Evolutionary conservation across 2,329 filamentous ascomycete genomes (phyloP).

Genomic region (Alternaria ethzedia): DNA sequence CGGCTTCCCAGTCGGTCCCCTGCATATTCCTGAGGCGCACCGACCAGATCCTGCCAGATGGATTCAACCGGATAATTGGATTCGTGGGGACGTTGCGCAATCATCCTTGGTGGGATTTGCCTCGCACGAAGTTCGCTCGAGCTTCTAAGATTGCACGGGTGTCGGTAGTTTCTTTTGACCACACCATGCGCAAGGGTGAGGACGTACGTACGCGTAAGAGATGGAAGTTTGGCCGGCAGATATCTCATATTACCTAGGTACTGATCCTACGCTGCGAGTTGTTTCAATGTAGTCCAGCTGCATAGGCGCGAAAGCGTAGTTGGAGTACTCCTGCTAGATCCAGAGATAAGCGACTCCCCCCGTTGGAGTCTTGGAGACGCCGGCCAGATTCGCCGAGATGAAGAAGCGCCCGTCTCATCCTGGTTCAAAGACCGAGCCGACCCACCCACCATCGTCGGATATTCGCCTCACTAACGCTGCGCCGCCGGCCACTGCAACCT

Average conservation of each 20-base stretch:
- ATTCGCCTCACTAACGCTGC: constrained; percentile 2
- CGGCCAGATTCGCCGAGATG: background rate
- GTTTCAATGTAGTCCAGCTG: too few species aligned
- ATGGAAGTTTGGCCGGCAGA: background rate
- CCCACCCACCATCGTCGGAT: background rate
- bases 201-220: background rate
- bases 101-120: background rate
- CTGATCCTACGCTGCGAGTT: too few species aligned
- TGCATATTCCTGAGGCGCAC: background rate
- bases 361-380: background rate
- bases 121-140: background rate
- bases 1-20: background rate
- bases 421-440: background rate
- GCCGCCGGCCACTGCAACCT: constrained; percentile 8
- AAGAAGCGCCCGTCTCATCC: background rate
- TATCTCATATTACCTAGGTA: too few species aligned
- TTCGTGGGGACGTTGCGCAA: background rate
- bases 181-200: background rate
- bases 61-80: background rate
- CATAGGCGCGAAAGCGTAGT: background rate
- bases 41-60: background rate
- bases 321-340: background rate
- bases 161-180: background rate
- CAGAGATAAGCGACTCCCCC: background rate
- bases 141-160: background rate